These are phyloP conservation scores for Verbena officinalis DNA, from an alignment of 257 asterid species.

Conservation along the genomic window DNA sequence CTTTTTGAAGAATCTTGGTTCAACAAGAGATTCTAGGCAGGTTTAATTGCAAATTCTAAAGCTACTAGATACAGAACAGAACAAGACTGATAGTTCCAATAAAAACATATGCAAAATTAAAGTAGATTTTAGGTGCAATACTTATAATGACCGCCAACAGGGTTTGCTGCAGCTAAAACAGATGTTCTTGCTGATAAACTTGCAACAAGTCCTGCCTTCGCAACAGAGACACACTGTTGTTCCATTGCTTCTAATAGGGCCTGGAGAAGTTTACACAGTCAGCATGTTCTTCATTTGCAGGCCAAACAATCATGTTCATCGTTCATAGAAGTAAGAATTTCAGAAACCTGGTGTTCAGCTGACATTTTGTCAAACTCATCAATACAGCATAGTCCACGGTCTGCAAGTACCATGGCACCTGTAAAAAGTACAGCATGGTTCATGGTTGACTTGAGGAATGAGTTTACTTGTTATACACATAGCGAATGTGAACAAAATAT, in stretches of 20 bases:
- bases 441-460: slow-evolving; percentile 24
- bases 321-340: slow-evolving; percentile 26
- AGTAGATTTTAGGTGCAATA: slow-evolving; percentile 35
- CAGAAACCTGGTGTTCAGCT: slow-evolving; percentile 88
- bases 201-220: slow-evolving; percentile 99
- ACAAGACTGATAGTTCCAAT: slow-evolving; percentile 18
- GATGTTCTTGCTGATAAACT: slow-evolving; percentile 97
- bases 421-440: slow-evolving; percentile 27
- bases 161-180: slow-evolving; percentile 98
- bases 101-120: slow-evolving; percentile 16
- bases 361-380: slow-evolving; percentile 99
- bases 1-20: background rate
- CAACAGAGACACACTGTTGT: slow-evolving; percentile 98
- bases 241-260: slow-evolving; percentile 98
- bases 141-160: slow-evolving; percentile 97
- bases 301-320: slow-evolving; percentile 20
- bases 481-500: background rate
- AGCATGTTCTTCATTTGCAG: slow-evolving; percentile 27
- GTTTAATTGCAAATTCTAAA: slow-evolving; percentile 6
- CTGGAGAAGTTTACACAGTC: slow-evolving; percentile 47
- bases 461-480: slow-evolving; percentile 8
- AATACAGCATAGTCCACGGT: slow-evolving; percentile 94
- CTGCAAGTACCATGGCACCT: slow-evolving; percentile 99
- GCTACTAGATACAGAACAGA: slow-evolving; percentile 13
- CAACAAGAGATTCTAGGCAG: slow-evolving; percentile 10